Evolutionary conservation across 2,329 filamentous ascomycete species (phyloP), one percentile per base, ranked within the genome.

Genomic region (Colletotrichum costaricense): DNA sequence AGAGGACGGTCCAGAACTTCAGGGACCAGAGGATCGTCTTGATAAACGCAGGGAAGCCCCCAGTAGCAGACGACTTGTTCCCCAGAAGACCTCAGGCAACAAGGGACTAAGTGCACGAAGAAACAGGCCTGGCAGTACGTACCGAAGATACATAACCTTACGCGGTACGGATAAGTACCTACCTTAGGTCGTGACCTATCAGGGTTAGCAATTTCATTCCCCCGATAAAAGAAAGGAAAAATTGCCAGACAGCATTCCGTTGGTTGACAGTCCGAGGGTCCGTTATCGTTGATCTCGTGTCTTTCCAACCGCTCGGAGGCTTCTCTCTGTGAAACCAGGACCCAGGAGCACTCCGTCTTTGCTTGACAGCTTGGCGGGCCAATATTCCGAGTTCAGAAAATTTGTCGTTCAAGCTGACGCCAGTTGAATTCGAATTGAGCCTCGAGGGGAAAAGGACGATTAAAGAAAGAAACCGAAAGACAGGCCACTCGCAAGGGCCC

Each of bases 11-110:
- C 70, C 67, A 73, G 70, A 73, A 73, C 70, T 60, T 70, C 70
- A 62, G 70, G 70, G 70, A 73, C 70, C 70, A 65, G 55, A 64
- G 30, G 70, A 73, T 73, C 70, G 56, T 62, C 67, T 19, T 42
- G 67, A 65, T 26, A 11, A 12, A 6, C 56, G 24, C 67, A 70
- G 33, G 70, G 70, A 7, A n/a, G 4, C n/a, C 42, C 69, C 70
- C 70, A 14, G 67, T 52, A 42, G 19, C 26, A 26, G 5, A 24
- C 8, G 7, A 49, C 42, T 8, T n/a, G 16, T 56, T 55, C 7
- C 12, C 22, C 7, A 22, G 19, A 60, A 56, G 65, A 59, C 68
- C 55, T 58, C 19, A 30, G 33, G 16, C 30, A 26, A 30, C 49
- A 38, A 42, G 35, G 35, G 56, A 42, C 16, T 16, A 42, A 42